Percentiles rank a stretch among this genome's conserved stretches.
Evolutionary conservation across 805 yeast genomes (phyloP).

Genomic region (Saturnispora kantuleensis): DNA sequence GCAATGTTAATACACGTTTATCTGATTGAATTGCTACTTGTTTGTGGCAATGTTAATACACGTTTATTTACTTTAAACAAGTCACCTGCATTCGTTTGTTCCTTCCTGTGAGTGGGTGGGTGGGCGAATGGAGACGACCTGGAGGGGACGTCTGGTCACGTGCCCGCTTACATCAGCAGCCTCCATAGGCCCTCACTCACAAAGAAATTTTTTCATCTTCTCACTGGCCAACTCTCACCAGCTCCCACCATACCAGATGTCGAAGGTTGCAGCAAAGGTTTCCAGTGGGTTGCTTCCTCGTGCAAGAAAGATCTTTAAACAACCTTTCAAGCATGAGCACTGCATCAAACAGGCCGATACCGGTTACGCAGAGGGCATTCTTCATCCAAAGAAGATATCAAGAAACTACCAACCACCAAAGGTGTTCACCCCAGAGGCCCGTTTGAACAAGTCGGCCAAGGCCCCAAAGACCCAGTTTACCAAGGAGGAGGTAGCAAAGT

Average conservation of each 20-base stretch:
- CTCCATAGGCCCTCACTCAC: neutral
- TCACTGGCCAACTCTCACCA: too few relatives aligned
- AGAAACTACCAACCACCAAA: constrained; percentile 46
- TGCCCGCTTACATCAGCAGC: too few relatives aligned
- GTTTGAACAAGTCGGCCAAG: constrained; percentile 45
- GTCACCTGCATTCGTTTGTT: too few relatives aligned
- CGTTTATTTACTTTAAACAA: too few relatives aligned
- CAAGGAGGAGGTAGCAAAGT: constrained; percentile 25
- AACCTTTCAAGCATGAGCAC: constrained; percentile 47
- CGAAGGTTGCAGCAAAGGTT: constrained; percentile 44
- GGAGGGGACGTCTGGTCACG: too few relatives aligned
- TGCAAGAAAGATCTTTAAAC: constrained; percentile 66
- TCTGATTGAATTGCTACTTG: too few relatives aligned
- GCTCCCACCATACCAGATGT: constrained; percentile 37
- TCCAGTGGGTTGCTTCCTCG: constrained; percentile 70
- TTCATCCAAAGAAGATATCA: constrained; percentile 54
- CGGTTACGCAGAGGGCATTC: constrained; percentile 64
- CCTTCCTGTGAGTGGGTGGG: too few relatives aligned
- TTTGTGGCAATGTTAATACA: too few relatives aligned
- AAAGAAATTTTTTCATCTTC: neutral
- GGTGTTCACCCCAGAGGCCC: constrained; percentile 48
- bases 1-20: too few relatives aligned
- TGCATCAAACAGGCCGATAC: constrained; percentile 40
- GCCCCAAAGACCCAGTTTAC: constrained; percentile 31
- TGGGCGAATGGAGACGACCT: too few relatives aligned